Percentiles rank a stretch among this genome's conserved stretches.
These are phyloP conservation scores for Aphanomyces astaci DNA, from an alignment of 352 stramenopile species.

Conservation along the genomic window DNA sequence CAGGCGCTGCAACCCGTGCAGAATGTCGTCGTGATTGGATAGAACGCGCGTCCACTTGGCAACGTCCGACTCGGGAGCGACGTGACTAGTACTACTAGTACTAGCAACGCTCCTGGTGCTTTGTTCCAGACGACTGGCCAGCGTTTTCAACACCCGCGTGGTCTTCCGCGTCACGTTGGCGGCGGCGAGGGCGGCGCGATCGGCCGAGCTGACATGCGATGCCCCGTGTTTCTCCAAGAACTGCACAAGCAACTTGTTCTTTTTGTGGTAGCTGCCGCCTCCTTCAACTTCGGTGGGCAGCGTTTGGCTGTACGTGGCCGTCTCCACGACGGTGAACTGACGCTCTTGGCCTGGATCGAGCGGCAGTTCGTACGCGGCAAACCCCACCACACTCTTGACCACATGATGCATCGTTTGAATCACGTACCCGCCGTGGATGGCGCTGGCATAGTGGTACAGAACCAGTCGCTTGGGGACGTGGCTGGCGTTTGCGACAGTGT, in stretches of 20 bases:
- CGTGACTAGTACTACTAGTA: background rate
- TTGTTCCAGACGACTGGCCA: background rate
- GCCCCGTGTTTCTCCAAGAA: background rate
- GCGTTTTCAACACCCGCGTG: background rate
- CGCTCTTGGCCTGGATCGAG: background rate
- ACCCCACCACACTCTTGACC: slow-evolving; percentile 16
- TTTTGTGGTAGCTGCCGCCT: background rate
- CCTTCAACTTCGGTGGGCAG: background rate
- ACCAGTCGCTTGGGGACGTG: background rate
- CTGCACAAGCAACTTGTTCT: background rate
- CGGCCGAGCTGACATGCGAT: background rate
- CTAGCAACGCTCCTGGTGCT: background rate
- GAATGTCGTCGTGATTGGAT: background rate
- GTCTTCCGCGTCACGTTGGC: background rate
- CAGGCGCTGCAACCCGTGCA: background rate
- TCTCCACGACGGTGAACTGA: slow-evolving; percentile 2
- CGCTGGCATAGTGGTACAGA: slow-evolving; percentile 8
- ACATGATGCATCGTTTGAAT: background rate
- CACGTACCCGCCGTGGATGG: background rate
- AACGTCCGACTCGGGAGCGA: background rate
- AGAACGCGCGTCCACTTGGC: background rate
- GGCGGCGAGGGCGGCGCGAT: background rate
- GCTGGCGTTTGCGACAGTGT: background rate
- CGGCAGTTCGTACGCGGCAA: background rate
- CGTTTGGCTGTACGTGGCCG: background rate